These are phyloP conservation scores for Chaetomium globosum DNA, from an alignment of 2,329 filamentous ascomycete genomes.

Conservation along the genomic window DNA sequence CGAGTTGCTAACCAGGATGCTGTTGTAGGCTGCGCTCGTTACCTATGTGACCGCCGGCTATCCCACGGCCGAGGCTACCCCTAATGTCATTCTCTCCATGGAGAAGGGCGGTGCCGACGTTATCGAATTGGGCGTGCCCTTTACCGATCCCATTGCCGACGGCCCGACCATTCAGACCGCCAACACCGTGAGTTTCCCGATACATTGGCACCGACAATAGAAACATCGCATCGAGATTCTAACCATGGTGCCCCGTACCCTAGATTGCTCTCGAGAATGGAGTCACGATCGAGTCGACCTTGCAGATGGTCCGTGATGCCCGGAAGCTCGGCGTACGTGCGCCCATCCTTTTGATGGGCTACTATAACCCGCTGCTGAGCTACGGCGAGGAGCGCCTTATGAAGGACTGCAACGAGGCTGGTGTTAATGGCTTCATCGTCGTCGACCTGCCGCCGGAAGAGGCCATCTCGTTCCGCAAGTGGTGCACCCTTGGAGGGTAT, in stretches of 20 bases:
- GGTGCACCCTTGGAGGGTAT: slow-evolving; percentile 75
- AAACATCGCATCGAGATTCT: slow-evolving; percentile 78
- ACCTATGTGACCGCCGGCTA: slow-evolving; percentile 96
- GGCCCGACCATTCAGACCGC: slow-evolving; percentile 95
- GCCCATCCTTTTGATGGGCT: slow-evolving; percentile 94
- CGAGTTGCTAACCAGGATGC: slow-evolving; percentile 12
- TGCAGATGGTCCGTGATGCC: slow-evolving; percentile 82
- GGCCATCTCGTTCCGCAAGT: slow-evolving; percentile 85
- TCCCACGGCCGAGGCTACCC: slow-evolving; percentile 78
- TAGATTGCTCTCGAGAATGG: slow-evolving; percentile 77
- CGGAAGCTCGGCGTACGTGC: slow-evolving; percentile 74
- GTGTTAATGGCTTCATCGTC: slow-evolving; percentile 95
- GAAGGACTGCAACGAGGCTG: slow-evolving; percentile 77
- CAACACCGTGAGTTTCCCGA: slow-evolving; percentile 67
- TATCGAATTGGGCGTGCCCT: slow-evolving; percentile 93
- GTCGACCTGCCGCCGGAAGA: slow-evolving; percentile 96
- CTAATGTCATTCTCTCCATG: slow-evolving; percentile 82
- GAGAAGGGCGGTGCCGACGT: slow-evolving; percentile 95
- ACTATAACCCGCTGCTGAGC: slow-evolving; percentile 93
- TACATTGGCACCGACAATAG: slow-evolving; percentile 58
- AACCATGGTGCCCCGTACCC: slow-evolving; percentile 14
- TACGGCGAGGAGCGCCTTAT: slow-evolving; percentile 93
- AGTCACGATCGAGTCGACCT: slow-evolving; percentile 76
- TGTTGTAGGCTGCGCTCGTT: slow-evolving; percentile 74
- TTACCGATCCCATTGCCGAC: slow-evolving; percentile 97